Evolutionary conservation across 2,329 filamentous ascomycete species (phyloP).

Genomic region (Claviceps pazoutovae): DNA sequence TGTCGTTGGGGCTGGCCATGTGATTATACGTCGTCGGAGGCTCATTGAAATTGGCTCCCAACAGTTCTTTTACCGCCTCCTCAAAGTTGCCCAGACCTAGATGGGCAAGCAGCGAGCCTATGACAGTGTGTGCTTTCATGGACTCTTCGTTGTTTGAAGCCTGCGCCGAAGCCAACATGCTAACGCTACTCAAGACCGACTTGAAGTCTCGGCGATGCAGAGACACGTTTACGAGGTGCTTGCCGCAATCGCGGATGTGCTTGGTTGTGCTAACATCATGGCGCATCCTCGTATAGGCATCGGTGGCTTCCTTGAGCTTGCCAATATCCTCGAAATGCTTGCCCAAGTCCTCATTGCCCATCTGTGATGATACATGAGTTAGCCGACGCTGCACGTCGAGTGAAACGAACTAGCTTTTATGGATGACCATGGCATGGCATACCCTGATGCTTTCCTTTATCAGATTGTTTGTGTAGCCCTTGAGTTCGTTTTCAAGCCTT

Average conservation of each 20-base stretch:
- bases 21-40: constrained; percentile 47
- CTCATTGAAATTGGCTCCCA: constrained; percentile 42
- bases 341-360: constrained; percentile 88
- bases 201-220: constrained; percentile 69
- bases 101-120: constrained; percentile 36
- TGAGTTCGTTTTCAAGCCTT: constrained; percentile 72
- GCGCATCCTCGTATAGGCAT: constrained; percentile 75
- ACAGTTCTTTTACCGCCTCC: constrained; percentile 60
- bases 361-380: constrained; percentile 34
- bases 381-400: not conserved
- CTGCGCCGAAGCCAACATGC: constrained; percentile 47
- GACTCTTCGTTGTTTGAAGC: constrained; percentile 31
- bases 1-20: constrained; percentile 68
- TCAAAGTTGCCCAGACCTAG: constrained; percentile 32
- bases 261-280: constrained; percentile 74
- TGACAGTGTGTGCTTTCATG: constrained; percentile 34
- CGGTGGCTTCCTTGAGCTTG: constrained; percentile 56
- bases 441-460: constrained; percentile 95
- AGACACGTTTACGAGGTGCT: constrained; percentile 62
- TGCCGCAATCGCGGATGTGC: constrained; percentile 71
- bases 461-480: constrained; percentile 89
- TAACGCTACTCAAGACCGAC: constrained; percentile 43
- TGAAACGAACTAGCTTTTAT: not conserved
- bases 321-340: constrained; percentile 70
- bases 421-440: constrained; percentile 9